Evolutionary conservation across 73 alveolate species (phyloP), one percentile per base, ranked within the genome.

Genomic region (Urostyla sp.): DNA sequence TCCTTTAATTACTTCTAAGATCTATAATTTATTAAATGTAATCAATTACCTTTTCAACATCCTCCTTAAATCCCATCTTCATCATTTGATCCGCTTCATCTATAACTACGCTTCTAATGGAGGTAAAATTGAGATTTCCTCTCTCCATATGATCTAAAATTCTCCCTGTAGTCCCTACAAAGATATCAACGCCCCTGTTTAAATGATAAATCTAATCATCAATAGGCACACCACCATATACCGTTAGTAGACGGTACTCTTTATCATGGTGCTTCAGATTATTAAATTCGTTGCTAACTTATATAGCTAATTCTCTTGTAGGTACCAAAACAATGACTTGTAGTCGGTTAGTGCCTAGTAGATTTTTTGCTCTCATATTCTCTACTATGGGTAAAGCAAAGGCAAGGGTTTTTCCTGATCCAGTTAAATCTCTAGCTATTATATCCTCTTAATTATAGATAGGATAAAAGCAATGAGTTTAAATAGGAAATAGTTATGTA

Each of bases 51-150:
- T 96, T 95, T 60, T 98, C 99, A 34, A 98, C 97, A 73, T 96
- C 97, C 75, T 98, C 99, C 72, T 98, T 97, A 92, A 98, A 98
- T 8, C 99, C 99, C 92, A 95, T 87, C 75, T 97, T 95, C 16
- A 98, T 82, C 99, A 98, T 98, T 85, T 94, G 90, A 87, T 98
- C 99, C 36, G 99, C 99, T 81, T 98, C 99, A 67, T 98, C 99
- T 54, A 96, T 85, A 18, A 92, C 73, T 27, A 92, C 82, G 13
- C 93, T 72, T 83, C 87, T 72, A 54, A 94, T 74, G 43, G 69
- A 51, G 31, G 72, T 81, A 49, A 94, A 94, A 59, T 90, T 87
- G 43, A 94, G 66, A 63, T 87, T 95, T 28, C 94, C 94, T 76
- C 99, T 91, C 51, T 95, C 96, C 28, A 93, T 85, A 91, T 92